Evolutionary conservation across 768 basidiomycete genomes (phyloP), one percentile per base, ranked within the genome.

Genomic region (Auricularia sp.): DNA sequence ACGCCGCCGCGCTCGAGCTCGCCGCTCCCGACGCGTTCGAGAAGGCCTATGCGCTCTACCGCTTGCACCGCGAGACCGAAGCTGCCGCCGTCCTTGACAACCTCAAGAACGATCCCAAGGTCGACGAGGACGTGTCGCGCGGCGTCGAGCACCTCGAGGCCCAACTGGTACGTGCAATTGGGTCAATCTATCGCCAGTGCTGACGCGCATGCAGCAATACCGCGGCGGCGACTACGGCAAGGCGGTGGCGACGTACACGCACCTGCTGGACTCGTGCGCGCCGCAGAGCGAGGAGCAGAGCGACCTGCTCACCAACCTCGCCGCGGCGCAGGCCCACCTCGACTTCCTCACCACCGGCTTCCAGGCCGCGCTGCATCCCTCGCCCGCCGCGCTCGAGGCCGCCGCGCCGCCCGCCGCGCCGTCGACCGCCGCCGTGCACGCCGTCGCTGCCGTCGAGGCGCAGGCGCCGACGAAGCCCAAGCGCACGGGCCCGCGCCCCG

Each of bases 271-370:
- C 67, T 86, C 84, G 6, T 86, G 87, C 59, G 85, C 90, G 66
- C 83, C 85, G 93, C 78, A 86, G 70, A 87, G 91, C 34, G 90
- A 95, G 70, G 93, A 96, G 77, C 84, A 93, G 71, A 83, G 89
- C 3, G 93, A 95, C 72, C 86, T 95, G 71, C 78, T 88, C 44
- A 92, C 86, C 66, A 96, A 97, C 74, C 84, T 95, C 64, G 79
- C 84, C 64, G 92, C 93, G 3, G 82, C 92, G 2, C 85, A 91
- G 71, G 81, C 82, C 65, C 91, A 93, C 72, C 83, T 92, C 64
- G 88, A 93, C 71, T 97, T 96, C 77, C 83, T 91, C 73, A 83
- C 83, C 70, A 81, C 83, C 33, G 85, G 82, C 58, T 93, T 83
- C 76, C 77, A 65, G 84, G 43, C 85, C 66, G 80, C 83, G 33